A percentile compares a stretch with the other conserved stretches of the same genome.
phyloP scores from a whole-genome alignment of 192 early-diverging fungal genomes.

The Gonapodya prolifera region DNA sequence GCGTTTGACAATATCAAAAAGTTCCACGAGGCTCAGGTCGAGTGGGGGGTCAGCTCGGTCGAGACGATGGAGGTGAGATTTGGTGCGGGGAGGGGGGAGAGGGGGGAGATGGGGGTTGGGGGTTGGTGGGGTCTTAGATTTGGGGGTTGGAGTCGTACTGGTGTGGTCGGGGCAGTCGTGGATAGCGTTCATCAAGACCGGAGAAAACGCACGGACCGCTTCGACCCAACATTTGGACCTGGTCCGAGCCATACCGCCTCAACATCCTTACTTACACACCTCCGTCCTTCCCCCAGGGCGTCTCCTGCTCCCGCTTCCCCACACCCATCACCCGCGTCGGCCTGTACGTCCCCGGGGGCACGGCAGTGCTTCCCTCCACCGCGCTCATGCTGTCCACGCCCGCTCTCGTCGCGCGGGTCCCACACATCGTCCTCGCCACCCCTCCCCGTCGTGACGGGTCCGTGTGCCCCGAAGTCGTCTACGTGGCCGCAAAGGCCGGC shows the following conservation, averaged over 20 bases:
- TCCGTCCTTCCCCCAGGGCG: no score
- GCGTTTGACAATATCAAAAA: conserved; percentile 84
- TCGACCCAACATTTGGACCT: no score
- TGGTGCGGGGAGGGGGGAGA: no score
- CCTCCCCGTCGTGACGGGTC: conserved; percentile 86
- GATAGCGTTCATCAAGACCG: background rate
- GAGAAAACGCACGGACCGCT: no score
- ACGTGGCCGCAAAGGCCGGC: conserved; percentile 94
- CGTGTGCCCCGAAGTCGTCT: conserved; percentile 90
- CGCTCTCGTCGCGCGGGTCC: conserved; percentile 91
- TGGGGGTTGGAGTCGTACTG: no score
- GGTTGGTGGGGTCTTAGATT: no score
- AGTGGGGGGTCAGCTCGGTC: conserved; percentile 50
- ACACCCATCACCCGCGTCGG: conserved; percentile 94
- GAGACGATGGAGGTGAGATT: conserved; percentile 71
- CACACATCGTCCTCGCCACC: conserved; percentile 88
- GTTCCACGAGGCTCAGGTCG: conserved; percentile 91
- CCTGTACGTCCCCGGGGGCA: conserved; percentile 95
- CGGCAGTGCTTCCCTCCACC: conserved; percentile 89
- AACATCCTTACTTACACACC: no score
- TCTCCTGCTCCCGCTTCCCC: conserved; percentile 83
- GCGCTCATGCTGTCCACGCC: conserved; percentile 96
- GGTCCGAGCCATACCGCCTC: no score
- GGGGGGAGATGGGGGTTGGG: no score
- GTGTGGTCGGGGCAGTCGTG: background rate